A percentile compares a stretch with the other conserved stretches of the same genome.
phyloP scores from a whole-genome alignment of 2,329 filamentous ascomycete genomes.

The Aspergillus brunneoviolaceus region DNA sequence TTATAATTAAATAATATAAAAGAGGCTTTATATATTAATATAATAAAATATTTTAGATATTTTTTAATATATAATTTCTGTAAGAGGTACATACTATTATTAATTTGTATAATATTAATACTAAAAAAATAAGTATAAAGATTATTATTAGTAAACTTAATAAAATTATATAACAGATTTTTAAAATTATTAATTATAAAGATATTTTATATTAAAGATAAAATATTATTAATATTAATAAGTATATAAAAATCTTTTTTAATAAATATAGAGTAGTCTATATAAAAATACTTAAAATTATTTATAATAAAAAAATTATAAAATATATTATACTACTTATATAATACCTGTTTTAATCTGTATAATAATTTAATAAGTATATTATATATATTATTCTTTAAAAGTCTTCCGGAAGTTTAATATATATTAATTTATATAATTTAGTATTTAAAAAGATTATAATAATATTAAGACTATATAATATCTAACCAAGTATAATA shows the following conservation, averaged over 20 bases:
- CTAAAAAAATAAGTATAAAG: background rate
- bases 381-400: no score
- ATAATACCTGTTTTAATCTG: no score
- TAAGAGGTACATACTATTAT: no score
- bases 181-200: background rate
- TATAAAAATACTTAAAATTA: background rate
- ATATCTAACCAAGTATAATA: fast-evolving
- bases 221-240: background rate
- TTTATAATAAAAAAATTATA: background rate
- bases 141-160: background rate
- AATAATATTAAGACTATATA: no score
- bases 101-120: background rate
- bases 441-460: no score
- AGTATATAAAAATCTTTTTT: background rate
- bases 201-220: background rate
- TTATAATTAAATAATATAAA: background rate
- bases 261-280: background rate
- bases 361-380: no score
- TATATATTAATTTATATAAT: no score
- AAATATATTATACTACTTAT: no score
- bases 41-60: background rate
- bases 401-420: no score
- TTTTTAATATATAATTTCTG: background rate
- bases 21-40: background rate
- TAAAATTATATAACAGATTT: background rate